Base-by-base conservation (phyloP, 2,329 filamentous ascomycete species). In the Apiospora kogelbergensis region DNA sequence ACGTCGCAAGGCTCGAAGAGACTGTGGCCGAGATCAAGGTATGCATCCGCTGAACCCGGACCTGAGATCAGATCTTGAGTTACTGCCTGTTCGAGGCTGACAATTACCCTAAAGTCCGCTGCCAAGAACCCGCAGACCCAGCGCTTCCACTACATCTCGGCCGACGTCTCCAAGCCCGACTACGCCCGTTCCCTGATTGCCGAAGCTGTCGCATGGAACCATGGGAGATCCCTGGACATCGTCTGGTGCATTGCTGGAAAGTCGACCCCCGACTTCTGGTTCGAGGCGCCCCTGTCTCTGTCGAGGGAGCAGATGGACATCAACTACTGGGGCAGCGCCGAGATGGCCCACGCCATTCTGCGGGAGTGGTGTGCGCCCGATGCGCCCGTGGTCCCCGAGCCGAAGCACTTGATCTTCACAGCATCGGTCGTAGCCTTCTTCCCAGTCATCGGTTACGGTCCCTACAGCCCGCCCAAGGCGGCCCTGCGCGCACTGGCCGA, bases 171-270 rank as follows among this genome's bases (percentile, higher is more conserved):
- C 17, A 82, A 87, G 68, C 83, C 90, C 66, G 84, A 88, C 69
- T 95, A 95, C 76, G 93, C 93, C 66, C 83, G 84, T 3, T 84
- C 89, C 48, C 84, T 97, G 46, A 82, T 98, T 67, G 83, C 85
- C 45, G 90, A 97, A 79, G 91, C 91, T 63, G 92, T 88, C 2
- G 80, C 84, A 26, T 97, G 94, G 94, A 98, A 98, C 82, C 83
- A 90, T 72, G 90, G 88, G 68, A 79, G 83, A 30, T 80, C 90
- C 37, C 93, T 93, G 0, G 95, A 98, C 78, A 86, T 98, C 68
- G 92, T 98, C 42, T 98, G 96, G 94, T 95, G 93, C 78, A 88
- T 94, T 66, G 95, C 95, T 3, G 95, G 95, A 70, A 85, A 88
- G 72, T 88, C 92, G 6, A 85, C 84, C 20, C 95, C 95, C 0